phyloP scores from a whole-genome alignment of 176 grass and related monocot genomes.

The Oryza brachyantha region DNA sequence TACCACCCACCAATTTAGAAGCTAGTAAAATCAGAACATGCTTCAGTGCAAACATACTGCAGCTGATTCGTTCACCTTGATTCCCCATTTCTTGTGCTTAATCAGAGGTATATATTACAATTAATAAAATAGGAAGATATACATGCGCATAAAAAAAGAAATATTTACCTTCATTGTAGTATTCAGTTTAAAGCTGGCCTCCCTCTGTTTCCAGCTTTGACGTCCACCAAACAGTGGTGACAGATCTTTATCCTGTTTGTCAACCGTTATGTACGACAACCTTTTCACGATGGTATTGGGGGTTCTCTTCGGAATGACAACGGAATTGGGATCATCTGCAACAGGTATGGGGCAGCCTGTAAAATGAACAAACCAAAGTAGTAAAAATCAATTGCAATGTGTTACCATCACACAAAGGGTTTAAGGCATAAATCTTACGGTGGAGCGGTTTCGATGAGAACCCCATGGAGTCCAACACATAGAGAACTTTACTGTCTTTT shows the following conservation, averaged over 20 bases:
- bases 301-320: constrained; percentile 73
- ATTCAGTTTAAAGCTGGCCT: constrained; percentile 80
- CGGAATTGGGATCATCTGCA: constrained; percentile 54
- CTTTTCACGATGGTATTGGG: constrained; percentile 60
- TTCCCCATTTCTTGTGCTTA: not conserved
- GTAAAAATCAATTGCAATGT: not conserved
- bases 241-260: constrained; percentile 55
- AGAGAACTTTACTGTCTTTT: constrained; percentile 58
- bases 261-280: constrained; percentile 55
- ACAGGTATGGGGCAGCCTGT: constrained; percentile 79
- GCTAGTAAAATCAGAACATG: no score
- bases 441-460: constrained; percentile 57
- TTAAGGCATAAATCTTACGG: constrained; percentile 49
- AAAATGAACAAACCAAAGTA: not conserved
- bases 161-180: constrained; percentile 72
- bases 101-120: not conserved
- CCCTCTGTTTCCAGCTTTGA: constrained; percentile 78
- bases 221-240: constrained; percentile 77
- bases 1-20: no score
- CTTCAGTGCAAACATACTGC: no score
- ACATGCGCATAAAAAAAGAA: not conserved
- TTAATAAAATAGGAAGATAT: not conserved
- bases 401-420: not conserved
- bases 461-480: constrained; percentile 36
- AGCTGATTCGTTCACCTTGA: not conserved